Percentiles rank a stretch among this genome's conserved stretches.
phyloP scores from a whole-genome alignment of 1,284 basidiomycete species.

The Trametes polyzona region DNA sequence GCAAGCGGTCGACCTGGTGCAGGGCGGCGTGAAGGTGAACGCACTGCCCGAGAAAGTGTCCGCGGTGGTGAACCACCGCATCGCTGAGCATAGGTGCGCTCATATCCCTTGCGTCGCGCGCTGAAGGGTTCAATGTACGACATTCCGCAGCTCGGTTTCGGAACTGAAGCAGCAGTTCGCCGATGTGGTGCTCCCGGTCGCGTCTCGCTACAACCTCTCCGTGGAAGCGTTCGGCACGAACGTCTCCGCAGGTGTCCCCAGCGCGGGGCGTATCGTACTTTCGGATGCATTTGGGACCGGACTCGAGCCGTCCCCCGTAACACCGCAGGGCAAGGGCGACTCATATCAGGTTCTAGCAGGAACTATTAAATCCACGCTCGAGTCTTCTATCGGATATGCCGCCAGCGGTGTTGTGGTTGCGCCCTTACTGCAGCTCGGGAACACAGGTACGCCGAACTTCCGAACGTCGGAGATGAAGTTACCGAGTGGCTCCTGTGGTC shows the following conservation, averaged over 20 bases:
- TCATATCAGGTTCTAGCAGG: constrained; percentile 54
- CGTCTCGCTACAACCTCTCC: constrained; percentile 51
- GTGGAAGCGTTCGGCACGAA: constrained; percentile 51
- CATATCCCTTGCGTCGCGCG: too few relatives aligned
- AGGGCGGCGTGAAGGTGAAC: constrained; percentile 67
- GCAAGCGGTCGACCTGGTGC: constrained; percentile 69
- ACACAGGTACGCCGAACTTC: constrained; percentile 29
- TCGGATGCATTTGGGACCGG: constrained; percentile 45
- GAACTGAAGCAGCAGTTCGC: constrained; percentile 47
- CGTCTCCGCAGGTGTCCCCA: constrained; percentile 21
- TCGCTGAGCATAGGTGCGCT: constrained; percentile 42
- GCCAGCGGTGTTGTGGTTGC: constrained; percentile 42
- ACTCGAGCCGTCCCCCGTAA: constrained; percentile 60
- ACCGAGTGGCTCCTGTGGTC: not conserved
- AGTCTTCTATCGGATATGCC: constrained; percentile 24
- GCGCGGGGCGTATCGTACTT: constrained; percentile 39
- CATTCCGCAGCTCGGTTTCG: constrained; percentile 41
- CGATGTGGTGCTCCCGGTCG: constrained; percentile 45
- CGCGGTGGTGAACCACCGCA: constrained; percentile 59
- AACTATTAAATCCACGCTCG: constrained; percentile 48
- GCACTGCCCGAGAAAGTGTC: constrained; percentile 56
- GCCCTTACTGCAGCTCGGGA: constrained; percentile 45
- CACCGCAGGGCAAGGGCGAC: constrained; percentile 47
- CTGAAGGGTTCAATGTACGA: constrained; percentile 20
- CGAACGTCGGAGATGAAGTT: not conserved